A percentile compares a stretch with the other conserved stretches of the same genome.
Evolutionary conservation across 2,329 filamentous ascomycete genomes (phyloP).

Genomic region (Aspergillus melleus): DNA sequence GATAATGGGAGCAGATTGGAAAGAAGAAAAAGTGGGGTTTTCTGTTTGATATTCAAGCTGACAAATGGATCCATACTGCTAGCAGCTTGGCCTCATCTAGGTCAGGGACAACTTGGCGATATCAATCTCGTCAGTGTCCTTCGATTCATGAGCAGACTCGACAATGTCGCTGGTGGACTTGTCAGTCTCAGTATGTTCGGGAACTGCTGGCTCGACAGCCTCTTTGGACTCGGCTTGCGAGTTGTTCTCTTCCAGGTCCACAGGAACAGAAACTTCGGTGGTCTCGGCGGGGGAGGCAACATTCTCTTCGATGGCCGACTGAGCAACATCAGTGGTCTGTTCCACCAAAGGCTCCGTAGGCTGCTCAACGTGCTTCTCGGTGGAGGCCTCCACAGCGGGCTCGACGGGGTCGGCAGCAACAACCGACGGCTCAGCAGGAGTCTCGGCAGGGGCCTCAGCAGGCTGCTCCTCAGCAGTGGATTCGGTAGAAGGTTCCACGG

Average conservation of each 20-base stretch:
- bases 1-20: background rate
- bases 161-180: conserved; percentile 1
- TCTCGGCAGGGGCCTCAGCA: background rate
- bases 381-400: background rate
- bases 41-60: background rate
- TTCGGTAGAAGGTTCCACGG: background rate
- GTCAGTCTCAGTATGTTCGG: conserved; percentile 2
- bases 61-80: background rate
- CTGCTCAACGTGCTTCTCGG: background rate
- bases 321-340: conserved; percentile 3
- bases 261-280: background rate
- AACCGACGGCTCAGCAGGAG: background rate
- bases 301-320: conserved; percentile 2
- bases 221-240: background rate
- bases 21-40: background rate
- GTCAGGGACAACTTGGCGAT: conserved; percentile 27
- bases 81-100: conserved; percentile 11
- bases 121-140: conserved; percentile 22
- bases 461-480: conserved; percentile 1
- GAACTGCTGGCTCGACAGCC: background rate
- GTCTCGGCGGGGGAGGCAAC: background rate
- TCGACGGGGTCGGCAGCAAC: background rate
- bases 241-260: background rate
- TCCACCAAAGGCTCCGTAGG: conserved; percentile 1
- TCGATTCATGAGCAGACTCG: conserved; percentile 9